A percentile compares a stretch with the other conserved stretches of the same genome.
These are phyloP conservation scores for Xylaria scruposa DNA, from an alignment of 495 filamentous ascomycete genomes.

Conservation along the genomic window DNA sequence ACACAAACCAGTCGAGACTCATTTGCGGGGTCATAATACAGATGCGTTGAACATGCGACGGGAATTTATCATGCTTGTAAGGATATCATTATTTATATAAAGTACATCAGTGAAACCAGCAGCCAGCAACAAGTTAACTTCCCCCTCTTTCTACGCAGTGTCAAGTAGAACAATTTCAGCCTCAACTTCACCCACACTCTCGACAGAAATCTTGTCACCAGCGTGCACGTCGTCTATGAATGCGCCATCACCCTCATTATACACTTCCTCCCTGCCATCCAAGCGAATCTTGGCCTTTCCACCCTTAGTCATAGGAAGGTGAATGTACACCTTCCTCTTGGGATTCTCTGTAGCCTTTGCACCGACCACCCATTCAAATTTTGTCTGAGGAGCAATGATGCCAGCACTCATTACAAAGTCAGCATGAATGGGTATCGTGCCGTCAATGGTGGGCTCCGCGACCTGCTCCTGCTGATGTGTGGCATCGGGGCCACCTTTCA, in stretches of 20 bases:
- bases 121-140: neutral
- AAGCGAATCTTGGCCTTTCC: conserved; percentile 72
- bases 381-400: conserved; percentile 60
- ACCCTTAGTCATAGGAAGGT: conserved; percentile 75
- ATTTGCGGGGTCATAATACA: neutral
- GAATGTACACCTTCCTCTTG: conserved; percentile 75
- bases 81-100: neutral
- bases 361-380: conserved; percentile 69
- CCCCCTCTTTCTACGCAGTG: conserved; percentile 42
- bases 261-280: conserved; percentile 65
- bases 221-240: conserved; percentile 64
- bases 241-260: conserved; percentile 77
- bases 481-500: conserved; percentile 67
- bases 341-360: conserved; percentile 55
- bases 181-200: conserved; percentile 70
- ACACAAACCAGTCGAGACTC: neutral
- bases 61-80: neutral
- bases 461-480: conserved; percentile 63
- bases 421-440: conserved; percentile 79
- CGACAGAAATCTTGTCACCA: conserved; percentile 65
- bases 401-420: conserved; percentile 80
- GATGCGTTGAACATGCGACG: neutral
- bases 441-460: conserved; percentile 60
- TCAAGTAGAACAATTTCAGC: conserved; percentile 73
- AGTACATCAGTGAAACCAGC: neutral